A percentile compares a stretch with the other conserved stretches of the same genome.
Evolutionary conservation across 352 stramenopile genomes (phyloP).

Genomic region (Globisporangium acanthophoron): DNA sequence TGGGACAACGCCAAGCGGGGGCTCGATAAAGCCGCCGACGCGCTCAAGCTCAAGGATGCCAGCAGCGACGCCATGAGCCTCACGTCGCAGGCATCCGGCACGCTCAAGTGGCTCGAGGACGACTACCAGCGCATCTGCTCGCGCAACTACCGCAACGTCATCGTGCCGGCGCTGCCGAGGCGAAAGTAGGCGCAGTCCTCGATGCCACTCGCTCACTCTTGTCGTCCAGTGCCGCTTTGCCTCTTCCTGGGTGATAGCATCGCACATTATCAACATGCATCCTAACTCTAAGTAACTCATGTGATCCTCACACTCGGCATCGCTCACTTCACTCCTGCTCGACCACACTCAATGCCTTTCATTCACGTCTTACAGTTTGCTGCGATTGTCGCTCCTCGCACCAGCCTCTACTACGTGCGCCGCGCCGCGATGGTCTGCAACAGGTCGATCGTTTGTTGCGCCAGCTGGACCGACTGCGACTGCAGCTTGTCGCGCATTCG

Average conservation of each 20-base stretch:
- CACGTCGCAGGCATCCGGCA: slow-evolving; percentile 15
- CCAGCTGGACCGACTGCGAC: slow-evolving; percentile 48
- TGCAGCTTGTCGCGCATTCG: slow-evolving; percentile 70
- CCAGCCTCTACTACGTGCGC: slow-evolving; percentile 14
- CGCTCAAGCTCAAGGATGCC: slow-evolving; percentile 22
- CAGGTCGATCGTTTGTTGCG: slow-evolving; percentile 55
- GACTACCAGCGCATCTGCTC: slow-evolving; percentile 26
- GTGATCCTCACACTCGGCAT: no score
- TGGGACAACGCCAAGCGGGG: slow-evolving; percentile 32
- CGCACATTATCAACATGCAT: no score
- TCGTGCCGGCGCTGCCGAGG: slow-evolving; percentile 7
- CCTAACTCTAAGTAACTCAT: no score
- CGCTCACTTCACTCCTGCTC: no score
- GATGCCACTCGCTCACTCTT: no score
- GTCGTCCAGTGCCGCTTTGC: no score
- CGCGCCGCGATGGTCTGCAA: slow-evolving; percentile 53
- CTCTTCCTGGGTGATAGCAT: no score
- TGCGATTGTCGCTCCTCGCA: neutral
- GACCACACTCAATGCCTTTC: no score
- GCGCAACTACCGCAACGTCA: slow-evolving; percentile 28
- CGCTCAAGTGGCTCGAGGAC: slow-evolving; percentile 26
- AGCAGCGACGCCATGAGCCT: slow-evolving; percentile 11
- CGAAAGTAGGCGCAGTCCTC: neutral
- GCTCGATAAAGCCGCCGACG: slow-evolving; percentile 24
- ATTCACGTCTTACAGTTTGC: no score